These are phyloP conservation scores for Phtheirospermum japonicum DNA, from an alignment of 257 asterid species.

Conservation along the genomic window DNA sequence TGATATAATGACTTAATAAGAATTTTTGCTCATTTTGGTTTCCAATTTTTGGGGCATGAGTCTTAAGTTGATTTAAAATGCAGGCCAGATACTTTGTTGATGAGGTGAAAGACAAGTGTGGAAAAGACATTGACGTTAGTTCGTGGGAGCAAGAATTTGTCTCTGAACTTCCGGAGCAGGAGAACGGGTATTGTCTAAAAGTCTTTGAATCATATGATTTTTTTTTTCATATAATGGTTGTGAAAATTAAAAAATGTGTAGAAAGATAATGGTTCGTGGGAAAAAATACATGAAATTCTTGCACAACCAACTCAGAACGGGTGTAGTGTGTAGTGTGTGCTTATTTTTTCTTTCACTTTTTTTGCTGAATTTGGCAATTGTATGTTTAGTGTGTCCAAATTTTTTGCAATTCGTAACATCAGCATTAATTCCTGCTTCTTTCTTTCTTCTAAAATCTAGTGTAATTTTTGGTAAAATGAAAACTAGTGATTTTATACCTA, in stretches of 20 bases:
- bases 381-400: too few relatives aligned
- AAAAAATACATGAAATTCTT: too few relatives aligned
- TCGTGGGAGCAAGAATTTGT: conserved; percentile 75
- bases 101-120: conserved; percentile 93
- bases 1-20: not conserved
- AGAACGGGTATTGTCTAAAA: conserved; percentile 56
- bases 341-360: too few relatives aligned
- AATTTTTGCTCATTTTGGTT: too few relatives aligned
- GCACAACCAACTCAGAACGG: too few relatives aligned
- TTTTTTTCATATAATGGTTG: not conserved
- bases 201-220: not conserved
- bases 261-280: too few relatives aligned
- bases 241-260: not conserved
- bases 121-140: conserved; percentile 52
- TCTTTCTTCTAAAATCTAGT: not conserved
- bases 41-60: conserved; percentile 5
- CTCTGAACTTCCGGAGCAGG: conserved; percentile 71
- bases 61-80: conserved; percentile 26
- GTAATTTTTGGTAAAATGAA: not conserved
- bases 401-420: not conserved
- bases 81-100: conserved; percentile 77
- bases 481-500: not conserved
- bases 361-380: too few relatives aligned
- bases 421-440: not conserved
- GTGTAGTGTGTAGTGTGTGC: too few relatives aligned